Evolutionary conservation across 2,329 filamentous ascomycete genomes (phyloP), one percentile per base, ranked within the genome.

Genomic region (Pseudogymnoascus sp.): DNA sequence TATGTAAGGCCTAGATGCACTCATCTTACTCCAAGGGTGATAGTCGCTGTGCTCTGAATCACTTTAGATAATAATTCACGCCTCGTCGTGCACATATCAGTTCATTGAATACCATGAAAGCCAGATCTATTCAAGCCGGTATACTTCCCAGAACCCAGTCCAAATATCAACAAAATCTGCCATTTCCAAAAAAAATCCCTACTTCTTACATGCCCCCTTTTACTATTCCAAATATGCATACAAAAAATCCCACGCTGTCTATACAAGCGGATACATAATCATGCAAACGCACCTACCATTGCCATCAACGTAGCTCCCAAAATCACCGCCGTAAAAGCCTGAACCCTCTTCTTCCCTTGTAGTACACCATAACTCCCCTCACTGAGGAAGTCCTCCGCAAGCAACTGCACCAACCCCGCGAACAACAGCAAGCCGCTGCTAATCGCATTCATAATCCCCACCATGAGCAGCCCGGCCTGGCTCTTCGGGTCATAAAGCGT

Each of bases 381-480:
- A 69, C 83, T 86, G 66, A 89, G 96, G 69, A 96, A 96, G 70
- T 96, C 91, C 75, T 96, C 91, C 0, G 90, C 89, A 57, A 96
- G 80, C 18, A 96, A 80, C 76, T 96, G 90, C 3, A 96, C 91
- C 47, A 96, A 77, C 0, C 90, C 90, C 0, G 91, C 91, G 72
- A 93, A 96, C 3, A 96, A 79, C 29, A 96, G 75, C 61, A 96
- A 78, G 0, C 91, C 91, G 61, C 88, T 87, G 8, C 88, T 92
- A 61, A 96, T 88, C 40, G 90, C 90, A 71, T 96, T 96, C 82
- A 93, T 95, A 72, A 93, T 85, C 6, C 91, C 91, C 5, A 96
- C 91, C 77, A 93, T 88, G 26, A 96, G 77, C 59, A 96, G 76
- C 0, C 91, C 91, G 0, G 86, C 84, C 71, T 90, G 83, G 69